A percentile compares a stretch with the other conserved stretches of the same genome.
These are phyloP conservation scores for Phymatotrichopsis omnivora DNA, from an alignment of 2,329 filamentous ascomycete genomes.

Conservation along the genomic window DNA sequence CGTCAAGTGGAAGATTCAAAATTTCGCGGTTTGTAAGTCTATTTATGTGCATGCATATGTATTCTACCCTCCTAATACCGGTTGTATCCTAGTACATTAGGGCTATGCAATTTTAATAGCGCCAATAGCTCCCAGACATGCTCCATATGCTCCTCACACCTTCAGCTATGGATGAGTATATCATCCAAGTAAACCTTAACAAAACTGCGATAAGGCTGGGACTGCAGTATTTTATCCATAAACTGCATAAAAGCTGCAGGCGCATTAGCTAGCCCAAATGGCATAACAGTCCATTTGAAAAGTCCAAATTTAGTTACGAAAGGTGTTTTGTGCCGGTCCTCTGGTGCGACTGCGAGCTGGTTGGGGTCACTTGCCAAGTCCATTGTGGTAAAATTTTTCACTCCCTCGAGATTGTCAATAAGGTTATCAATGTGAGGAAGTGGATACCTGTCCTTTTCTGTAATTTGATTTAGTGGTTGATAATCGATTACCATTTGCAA, in stretches of 20 bases:
- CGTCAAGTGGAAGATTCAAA: no score
- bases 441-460: constrained; percentile 1
- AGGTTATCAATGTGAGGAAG: constrained; percentile 1
- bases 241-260: constrained; percentile 14
- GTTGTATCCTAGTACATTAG: no score
- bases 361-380: constrained; percentile 1
- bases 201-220: neutral
- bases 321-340: no score
- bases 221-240: constrained; percentile 5
- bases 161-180: constrained; percentile 30
- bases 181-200: constrained; percentile 5
- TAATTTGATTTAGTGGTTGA: no score
- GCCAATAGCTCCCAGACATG: no score
- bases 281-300: constrained; percentile 16
- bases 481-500: constrained; percentile 3
- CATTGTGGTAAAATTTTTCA: neutral
- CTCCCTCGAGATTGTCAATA: neutral
- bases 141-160: constrained; percentile 27
- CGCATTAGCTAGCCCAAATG: constrained; percentile 22
- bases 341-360: no score
- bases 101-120: no score
- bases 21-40: no score
- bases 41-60: no score
- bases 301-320: constrained; percentile 17
- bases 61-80: no score